Percentiles rank a stretch among this genome's conserved stretches.
Evolutionary conservation across 2,329 filamentous ascomycete genomes (phyloP).

Genomic region (Fusarium xylarioides): DNA sequence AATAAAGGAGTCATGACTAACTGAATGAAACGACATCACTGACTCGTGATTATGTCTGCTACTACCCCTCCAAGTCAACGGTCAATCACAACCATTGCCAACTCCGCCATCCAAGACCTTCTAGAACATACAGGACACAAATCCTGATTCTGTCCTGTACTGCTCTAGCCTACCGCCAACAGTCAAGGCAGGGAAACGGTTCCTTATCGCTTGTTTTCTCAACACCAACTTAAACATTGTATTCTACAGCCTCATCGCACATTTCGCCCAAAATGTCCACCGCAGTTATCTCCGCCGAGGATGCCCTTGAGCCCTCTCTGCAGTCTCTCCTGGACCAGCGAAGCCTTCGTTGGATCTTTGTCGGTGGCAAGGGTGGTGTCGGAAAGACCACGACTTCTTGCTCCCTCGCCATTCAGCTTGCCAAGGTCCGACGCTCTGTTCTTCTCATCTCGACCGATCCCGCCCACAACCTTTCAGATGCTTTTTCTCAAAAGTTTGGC

Average conservation of each 20-base stretch:
- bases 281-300: conserved; percentile 61
- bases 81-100: conserved; percentile 3
- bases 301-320: conserved; percentile 88
- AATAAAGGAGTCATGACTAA: conserved; percentile 12
- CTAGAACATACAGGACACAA: conserved; percentile 37
- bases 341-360: conserved; percentile 97
- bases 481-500: conserved; percentile 98
- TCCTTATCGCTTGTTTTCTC: not conserved
- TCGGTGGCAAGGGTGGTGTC: conserved; percentile 97
- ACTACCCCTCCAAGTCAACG: conserved; percentile 32
- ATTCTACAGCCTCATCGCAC: not conserved
- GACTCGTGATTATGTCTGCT: conserved; percentile 14
- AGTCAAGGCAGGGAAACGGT: not conserved
- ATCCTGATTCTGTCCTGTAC: conserved; percentile 22
- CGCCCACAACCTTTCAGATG: conserved; percentile 96
- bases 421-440: conserved; percentile 92
- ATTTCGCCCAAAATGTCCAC: conserved; percentile 49
- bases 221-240: not conserved
- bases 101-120: conserved; percentile 40
- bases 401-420: conserved; percentile 96
- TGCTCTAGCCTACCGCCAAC: not conserved
- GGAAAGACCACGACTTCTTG: conserved; percentile 99
- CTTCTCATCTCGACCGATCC: conserved; percentile 98
- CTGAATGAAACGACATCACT: rapidly evolving
- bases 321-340: conserved; percentile 96